phyloP scores from a whole-genome alignment of 1,139 yeast genomes.

The Nakaseomyces kungkrabaensis region DNA sequence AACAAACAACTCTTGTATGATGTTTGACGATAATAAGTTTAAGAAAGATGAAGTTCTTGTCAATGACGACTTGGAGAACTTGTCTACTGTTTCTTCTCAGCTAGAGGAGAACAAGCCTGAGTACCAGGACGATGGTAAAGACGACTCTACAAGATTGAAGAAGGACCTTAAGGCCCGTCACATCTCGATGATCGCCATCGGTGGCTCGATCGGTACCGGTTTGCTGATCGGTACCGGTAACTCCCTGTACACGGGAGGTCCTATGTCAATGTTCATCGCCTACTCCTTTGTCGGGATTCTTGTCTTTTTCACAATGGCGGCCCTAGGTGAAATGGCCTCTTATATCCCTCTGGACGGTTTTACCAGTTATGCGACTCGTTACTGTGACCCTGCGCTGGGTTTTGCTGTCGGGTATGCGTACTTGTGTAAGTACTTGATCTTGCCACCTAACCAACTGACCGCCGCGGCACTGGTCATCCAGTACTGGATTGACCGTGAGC shows the following conservation, averaged over 20 bases:
- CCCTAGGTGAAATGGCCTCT: constrained; percentile 69
- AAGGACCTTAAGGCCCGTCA: constrained; percentile 61
- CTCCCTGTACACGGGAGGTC: constrained; percentile 57
- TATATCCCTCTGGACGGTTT: constrained; percentile 64
- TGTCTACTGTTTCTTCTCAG: constrained; percentile 1
- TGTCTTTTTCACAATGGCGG: constrained; percentile 61
- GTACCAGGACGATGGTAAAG: constrained; percentile 20
- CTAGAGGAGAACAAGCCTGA: constrained; percentile 2
- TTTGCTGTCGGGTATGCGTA: constrained; percentile 67
- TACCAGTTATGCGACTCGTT: constrained; percentile 59
- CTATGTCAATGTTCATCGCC: constrained; percentile 55
- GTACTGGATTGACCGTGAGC: constrained; percentile 42
- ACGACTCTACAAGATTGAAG: constrained; percentile 47
- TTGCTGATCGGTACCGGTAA: constrained; percentile 61
- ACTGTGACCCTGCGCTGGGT: constrained; percentile 61
- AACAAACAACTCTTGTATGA: too few relatives aligned
- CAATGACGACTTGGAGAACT: not conserved
- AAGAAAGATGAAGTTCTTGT: constrained; percentile 1
- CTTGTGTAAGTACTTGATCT: constrained; percentile 51
- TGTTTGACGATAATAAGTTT: not conserved
- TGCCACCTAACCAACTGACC: constrained; percentile 53
- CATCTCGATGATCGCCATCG: constrained; percentile 62
- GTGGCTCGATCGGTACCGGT: constrained; percentile 56
- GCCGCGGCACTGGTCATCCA: constrained; percentile 31
- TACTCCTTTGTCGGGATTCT: constrained; percentile 52